These are phyloP conservation scores for Groenewaldozyma sp. DNA, from an alignment of 1,139 yeast genomes.

Conservation along the genomic window DNA sequence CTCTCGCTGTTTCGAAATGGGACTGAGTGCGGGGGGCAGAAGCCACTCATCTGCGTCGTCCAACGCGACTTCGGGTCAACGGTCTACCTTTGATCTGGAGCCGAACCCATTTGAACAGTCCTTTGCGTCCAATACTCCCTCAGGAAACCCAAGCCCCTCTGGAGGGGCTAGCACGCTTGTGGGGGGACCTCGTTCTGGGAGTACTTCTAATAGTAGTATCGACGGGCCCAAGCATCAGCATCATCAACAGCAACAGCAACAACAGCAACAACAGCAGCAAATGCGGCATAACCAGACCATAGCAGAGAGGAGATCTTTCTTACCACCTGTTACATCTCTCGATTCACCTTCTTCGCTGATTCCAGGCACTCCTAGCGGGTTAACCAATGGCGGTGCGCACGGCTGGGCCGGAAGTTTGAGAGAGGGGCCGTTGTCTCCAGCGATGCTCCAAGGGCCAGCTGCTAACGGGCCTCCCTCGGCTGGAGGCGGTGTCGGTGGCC, in stretches of 20 bases:
- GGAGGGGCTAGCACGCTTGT: too few species aligned
- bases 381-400: constrained; percentile 11
- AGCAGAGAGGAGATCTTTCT: constrained; percentile 17
- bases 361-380: constrained; percentile 13
- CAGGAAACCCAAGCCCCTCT: constrained; percentile 9
- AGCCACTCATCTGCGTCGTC: too few species aligned
- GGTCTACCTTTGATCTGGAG: constrained; percentile 55
- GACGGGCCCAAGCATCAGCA: constrained; percentile 1
- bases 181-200: constrained; percentile 8
- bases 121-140: constrained; percentile 53
- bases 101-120: constrained; percentile 95
- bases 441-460: constrained; percentile 28
- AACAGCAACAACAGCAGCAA: too few species aligned
- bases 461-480: too few species aligned
- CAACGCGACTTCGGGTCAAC: too few species aligned
- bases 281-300: constrained; percentile 1
- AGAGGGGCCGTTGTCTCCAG: constrained; percentile 28
- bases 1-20: too few species aligned
- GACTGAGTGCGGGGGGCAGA: too few species aligned
- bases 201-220: constrained; percentile 1
- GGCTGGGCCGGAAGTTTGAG: constrained; percentile 24
- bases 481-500: neutral
- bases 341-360: constrained; percentile 28
- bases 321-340: constrained; percentile 31
- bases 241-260: neutral